Evolutionary conservation across 768 basidiomycete species (phyloP).

Genomic region (Termitomyces sp.): DNA sequence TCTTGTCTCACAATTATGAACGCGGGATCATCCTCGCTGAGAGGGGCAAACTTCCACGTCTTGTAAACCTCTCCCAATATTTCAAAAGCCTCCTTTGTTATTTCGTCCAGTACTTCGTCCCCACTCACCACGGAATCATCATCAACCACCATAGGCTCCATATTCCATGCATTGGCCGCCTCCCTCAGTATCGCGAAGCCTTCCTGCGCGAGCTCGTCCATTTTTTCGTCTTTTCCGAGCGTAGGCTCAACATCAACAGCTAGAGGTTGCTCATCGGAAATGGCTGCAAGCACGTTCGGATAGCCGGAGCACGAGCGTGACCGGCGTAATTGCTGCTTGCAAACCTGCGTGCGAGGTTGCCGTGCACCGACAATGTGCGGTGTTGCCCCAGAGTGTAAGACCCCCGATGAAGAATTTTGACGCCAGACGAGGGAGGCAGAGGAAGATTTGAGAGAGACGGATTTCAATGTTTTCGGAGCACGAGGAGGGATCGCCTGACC

Average conservation of each 20-base stretch:
- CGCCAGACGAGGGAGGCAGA: not conserved
- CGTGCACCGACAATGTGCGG: not conserved
- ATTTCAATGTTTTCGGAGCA: not conserved
- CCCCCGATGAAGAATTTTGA: not conserved
- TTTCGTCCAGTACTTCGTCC: not conserved
- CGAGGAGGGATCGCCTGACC: not conserved
- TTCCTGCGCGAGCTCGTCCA: not conserved
- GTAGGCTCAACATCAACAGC: not conserved
- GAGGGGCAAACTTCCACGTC: not conserved
- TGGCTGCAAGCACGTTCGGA: not conserved
- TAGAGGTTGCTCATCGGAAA: not conserved
- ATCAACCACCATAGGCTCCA: not conserved
- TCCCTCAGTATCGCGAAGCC: not conserved
- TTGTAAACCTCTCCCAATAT: not conserved
- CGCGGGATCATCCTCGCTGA: not conserved
- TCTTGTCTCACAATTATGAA: not conserved
- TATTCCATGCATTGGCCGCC: not conserved
- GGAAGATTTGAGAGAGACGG: not conserved
- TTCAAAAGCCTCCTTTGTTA: not conserved
- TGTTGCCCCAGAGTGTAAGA: not conserved
- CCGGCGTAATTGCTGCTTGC: not conserved
- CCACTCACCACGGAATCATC: not conserved
- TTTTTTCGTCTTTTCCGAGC: not conserved
- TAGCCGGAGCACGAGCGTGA: not conserved
- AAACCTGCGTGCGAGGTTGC: not conserved